phyloP scores from a whole-genome alignment of 257 asterid species.

The Cordia subcordata region DNA sequence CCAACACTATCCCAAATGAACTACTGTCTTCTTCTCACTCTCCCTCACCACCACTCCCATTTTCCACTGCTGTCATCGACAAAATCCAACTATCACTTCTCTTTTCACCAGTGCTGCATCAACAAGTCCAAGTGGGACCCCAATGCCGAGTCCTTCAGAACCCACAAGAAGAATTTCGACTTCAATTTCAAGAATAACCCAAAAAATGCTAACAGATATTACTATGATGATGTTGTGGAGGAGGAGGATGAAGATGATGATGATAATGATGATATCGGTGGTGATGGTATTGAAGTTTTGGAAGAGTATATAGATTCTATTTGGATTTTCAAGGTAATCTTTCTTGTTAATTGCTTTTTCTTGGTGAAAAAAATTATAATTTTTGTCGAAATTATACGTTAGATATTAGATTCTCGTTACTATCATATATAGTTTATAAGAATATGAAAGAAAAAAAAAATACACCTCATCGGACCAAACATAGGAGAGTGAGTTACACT shows the following conservation, averaged over 20 bases:
- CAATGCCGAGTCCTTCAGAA: constrained; percentile 48
- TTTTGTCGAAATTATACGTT: background rate
- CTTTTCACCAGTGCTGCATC: background rate
- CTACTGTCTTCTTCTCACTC: background rate
- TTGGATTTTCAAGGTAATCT: constrained; percentile 75
- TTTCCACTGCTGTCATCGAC: background rate
- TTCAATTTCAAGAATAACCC: constrained; percentile 18
- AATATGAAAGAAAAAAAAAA: too few relatives aligned
- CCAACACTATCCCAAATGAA: too few relatives aligned
- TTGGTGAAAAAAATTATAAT: too few relatives aligned
- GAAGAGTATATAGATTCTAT: constrained; percentile 69
- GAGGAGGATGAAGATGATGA: constrained; percentile 26
- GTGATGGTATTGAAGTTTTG: constrained; percentile 29
- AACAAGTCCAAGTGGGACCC: constrained; percentile 42
- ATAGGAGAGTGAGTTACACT: too few relatives aligned
- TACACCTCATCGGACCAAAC: too few relatives aligned
- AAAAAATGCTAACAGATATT: background rate
- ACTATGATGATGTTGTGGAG: constrained; percentile 7
- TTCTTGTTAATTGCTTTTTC: background rate
- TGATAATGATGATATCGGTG: constrained; percentile 22
- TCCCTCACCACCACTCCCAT: background rate
- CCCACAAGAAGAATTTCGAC: constrained; percentile 17
- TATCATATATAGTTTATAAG: too few relatives aligned
- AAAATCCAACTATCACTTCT: background rate
- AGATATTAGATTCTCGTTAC: too few relatives aligned